These are phyloP conservation scores for Dunaliella sp. DNA, from an alignment of 139 green algal genomes.

Conservation along the genomic window DNA sequence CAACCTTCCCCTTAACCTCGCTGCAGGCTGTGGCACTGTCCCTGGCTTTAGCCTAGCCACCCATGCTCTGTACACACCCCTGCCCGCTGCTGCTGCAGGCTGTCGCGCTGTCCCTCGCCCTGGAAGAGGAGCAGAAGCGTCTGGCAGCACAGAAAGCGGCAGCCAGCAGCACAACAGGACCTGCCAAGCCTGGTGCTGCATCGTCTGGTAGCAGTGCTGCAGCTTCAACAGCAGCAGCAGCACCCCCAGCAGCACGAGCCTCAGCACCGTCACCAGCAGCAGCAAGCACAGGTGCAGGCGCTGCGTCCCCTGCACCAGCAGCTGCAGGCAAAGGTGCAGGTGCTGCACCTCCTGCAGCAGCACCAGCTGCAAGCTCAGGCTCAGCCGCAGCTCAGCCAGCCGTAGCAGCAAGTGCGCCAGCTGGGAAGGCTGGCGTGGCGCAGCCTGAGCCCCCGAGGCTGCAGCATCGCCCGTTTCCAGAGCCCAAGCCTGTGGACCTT, in stretches of 20 bases:
- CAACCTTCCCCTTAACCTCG: no score
- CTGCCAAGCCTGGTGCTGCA: no score
- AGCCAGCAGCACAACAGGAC: background rate
- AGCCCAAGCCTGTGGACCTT: constrained; percentile 8
- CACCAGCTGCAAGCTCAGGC: background rate
- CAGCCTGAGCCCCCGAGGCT: background rate
- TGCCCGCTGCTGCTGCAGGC: constrained; percentile 32
- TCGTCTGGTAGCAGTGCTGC: no score
- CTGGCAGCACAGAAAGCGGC: background rate
- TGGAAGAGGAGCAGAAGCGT: constrained; percentile 38
- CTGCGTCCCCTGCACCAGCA: background rate
- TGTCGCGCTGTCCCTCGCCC: constrained; percentile 43
- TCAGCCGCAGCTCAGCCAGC: background rate
- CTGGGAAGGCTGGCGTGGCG: background rate
- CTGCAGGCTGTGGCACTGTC: no score
- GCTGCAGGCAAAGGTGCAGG: background rate
- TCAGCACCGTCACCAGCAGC: background rate
- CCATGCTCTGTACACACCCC: background rate
- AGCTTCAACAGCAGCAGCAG: no score
- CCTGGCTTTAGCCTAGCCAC: no score
- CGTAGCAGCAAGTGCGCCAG: background rate
- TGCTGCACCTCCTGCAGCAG: background rate
- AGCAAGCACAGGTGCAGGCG: background rate
- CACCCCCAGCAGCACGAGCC: no score
- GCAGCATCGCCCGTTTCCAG: background rate